Evolutionary conservation across 2,329 filamentous ascomycete genomes (phyloP).

Genomic region (Penicillium sp.): DNA sequence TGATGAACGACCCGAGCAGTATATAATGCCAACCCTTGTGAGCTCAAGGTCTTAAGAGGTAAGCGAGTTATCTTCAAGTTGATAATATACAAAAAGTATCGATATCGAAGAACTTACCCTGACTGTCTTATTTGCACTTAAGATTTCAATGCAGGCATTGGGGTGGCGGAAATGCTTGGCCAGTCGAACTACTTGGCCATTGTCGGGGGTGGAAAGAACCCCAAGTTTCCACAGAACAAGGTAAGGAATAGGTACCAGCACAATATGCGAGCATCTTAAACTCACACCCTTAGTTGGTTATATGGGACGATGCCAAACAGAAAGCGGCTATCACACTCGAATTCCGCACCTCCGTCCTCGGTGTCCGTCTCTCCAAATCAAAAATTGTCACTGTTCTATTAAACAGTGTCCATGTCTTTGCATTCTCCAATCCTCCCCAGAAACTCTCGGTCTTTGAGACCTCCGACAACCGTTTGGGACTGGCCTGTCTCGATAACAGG

Average conservation of each 20-base stretch:
- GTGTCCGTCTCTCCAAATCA: constrained; percentile 71
- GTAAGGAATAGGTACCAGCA: constrained; percentile 40
- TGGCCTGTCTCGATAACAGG: constrained; percentile 73
- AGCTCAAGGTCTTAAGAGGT: constrained; percentile 64
- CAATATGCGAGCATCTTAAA: background rate
- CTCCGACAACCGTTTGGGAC: constrained; percentile 74
- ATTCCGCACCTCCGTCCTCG: constrained; percentile 74
- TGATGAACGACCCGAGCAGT: constrained; percentile 48
- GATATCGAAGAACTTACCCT: background rate
- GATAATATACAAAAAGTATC: background rate
- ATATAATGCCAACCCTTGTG: constrained; percentile 69
- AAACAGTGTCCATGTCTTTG: constrained; percentile 78
- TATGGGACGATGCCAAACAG: constrained; percentile 86
- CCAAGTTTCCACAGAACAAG: constrained; percentile 86
- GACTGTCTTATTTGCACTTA: background rate
- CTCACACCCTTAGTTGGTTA: constrained; percentile 55
- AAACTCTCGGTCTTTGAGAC: constrained; percentile 78
- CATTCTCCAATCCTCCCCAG: constrained; percentile 68
- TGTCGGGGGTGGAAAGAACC: constrained; percentile 80
- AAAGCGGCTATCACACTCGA: constrained; percentile 74
- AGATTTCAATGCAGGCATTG: constrained; percentile 81
- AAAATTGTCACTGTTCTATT: constrained; percentile 78
- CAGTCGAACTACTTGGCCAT: constrained; percentile 83
- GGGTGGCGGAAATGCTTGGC: constrained; percentile 80
- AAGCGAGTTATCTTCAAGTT: constrained; percentile 10